Evolutionary conservation across 2,329 filamentous ascomycete genomes (phyloP).

Genomic region (Alternaria sp.): DNA sequence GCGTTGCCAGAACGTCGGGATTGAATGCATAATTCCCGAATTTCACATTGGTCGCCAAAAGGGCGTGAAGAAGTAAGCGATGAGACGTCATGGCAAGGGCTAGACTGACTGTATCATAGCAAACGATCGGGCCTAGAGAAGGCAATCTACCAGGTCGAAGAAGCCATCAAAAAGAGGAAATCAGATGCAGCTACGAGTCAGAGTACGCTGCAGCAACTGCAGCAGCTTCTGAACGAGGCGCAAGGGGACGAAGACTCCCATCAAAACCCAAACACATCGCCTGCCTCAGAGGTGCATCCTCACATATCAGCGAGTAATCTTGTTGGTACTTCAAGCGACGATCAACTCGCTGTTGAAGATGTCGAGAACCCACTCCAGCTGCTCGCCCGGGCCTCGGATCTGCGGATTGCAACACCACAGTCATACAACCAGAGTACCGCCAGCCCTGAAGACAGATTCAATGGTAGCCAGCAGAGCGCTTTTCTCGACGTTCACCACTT

Average conservation of each 20-base stretch:
- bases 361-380: slow-evolving; percentile 78
- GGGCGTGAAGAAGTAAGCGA: slow-evolving; percentile 74
- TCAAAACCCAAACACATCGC: slow-evolving; percentile 2
- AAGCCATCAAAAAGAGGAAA: slow-evolving; percentile 58
- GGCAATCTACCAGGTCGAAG: slow-evolving; percentile 75
- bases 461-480: slow-evolving; percentile 46
- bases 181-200: slow-evolving; percentile 29
- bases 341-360: slow-evolving; percentile 68
- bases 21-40: slow-evolving; percentile 69
- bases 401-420: slow-evolving; percentile 60
- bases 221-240: slow-evolving; percentile 59
- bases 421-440: slow-evolving; percentile 31
- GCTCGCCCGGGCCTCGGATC: slow-evolving; percentile 74
- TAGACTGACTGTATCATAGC: slow-evolving; percentile 50
- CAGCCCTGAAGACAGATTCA: slow-evolving; percentile 36
- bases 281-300: neutral
- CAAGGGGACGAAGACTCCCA: slow-evolving; percentile 39
- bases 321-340: slow-evolving; percentile 42
- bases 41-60: slow-evolving; percentile 77
- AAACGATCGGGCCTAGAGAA: slow-evolving; percentile 78
- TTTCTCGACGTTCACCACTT: slow-evolving; percentile 66
- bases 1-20: slow-evolving; percentile 64
- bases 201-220: slow-evolving; percentile 47
- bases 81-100: neutral
- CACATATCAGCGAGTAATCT: slow-evolving; percentile 30